Evolutionary conservation across 257 asterid genomes (phyloP), one percentile per base, ranked within the genome.

Genomic region (Jacaranda copaia): DNA sequence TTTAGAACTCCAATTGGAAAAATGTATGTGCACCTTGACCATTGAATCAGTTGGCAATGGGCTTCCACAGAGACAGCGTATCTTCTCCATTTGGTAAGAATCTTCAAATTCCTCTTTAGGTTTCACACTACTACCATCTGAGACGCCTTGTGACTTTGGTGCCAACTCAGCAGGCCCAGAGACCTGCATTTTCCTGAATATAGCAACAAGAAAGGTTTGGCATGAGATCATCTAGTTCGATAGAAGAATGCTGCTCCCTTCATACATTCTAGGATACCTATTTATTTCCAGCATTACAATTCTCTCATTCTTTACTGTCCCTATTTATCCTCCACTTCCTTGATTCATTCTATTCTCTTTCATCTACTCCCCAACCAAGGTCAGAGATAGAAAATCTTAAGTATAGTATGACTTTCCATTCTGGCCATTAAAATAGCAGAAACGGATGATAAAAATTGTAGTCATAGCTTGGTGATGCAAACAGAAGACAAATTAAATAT

Each of bases 31-130:
- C 61, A 96, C 99, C 96, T 92, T 85, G 81, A 93, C 86, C 97
- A 88, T 84, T 55, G 99, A 84, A 74, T 92, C 99, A 67, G 89
- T 92, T 69, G 81, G 83, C 72, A 92, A 81, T 1, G 94, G 75
- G 80, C 91, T 93, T 81, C 96, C 96, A 76, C 99, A 96, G 49
- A 88, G 84, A 77, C 99, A 96, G 51, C 98, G 98, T 56, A 89
- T 84, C 86, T 92, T 96, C 62, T 84, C 93, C 79, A 75, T 70
- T 64, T 84, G 93, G 82, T 83, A 81, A 70, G 96, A 64, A 42
- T 89, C 95, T 79, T 85, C 97, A 64, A 36, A 46, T 84, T 93
- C 97, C 79, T 92, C 98, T 80, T 89, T 90, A 51, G 53, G 74
- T 82, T 83, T 83, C 58, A 83, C 79, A 68, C 67, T 76, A 56